phyloP scores from a whole-genome alignment of 768 basidiomycete genomes.

The Rhodocollybia butyracea region DNA sequence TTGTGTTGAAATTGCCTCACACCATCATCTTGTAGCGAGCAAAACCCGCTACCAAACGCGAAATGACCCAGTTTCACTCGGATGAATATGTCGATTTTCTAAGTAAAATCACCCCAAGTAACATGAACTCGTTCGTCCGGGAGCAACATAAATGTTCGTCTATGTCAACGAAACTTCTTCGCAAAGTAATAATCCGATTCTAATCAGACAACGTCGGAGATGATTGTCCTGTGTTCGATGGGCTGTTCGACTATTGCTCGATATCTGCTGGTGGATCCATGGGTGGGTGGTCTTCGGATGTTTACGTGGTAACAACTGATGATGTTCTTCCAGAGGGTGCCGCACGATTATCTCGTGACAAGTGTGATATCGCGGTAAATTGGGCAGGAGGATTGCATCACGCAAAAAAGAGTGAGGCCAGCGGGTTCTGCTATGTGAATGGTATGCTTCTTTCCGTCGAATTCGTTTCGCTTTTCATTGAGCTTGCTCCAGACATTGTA shows the following conservation, averaged over 20 bases:
- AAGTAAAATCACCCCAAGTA: constrained; percentile 88
- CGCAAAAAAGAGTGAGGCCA: constrained; percentile 98
- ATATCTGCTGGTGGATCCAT: constrained; percentile 99
- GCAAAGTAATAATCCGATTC: background rate
- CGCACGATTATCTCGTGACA: constrained; percentile 89
- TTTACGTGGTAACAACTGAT: constrained; percentile 8
- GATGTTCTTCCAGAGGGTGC: constrained; percentile 77
- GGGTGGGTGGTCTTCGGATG: constrained; percentile 54
- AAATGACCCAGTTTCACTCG: constrained; percentile 99
- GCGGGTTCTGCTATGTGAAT: constrained; percentile 98
- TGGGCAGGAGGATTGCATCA: constrained; percentile 99
- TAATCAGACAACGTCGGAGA: constrained; percentile 91
- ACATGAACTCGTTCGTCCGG: constrained; percentile 90
- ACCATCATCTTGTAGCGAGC: constrained; percentile 61
- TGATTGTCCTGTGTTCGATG: constrained; percentile 98
- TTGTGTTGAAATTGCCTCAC: background rate
- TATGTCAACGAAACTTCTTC: background rate
- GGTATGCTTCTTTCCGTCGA: constrained; percentile 43
- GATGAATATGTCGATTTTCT: constrained; percentile 99
- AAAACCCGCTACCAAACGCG: constrained; percentile 98
- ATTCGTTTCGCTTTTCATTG: background rate
- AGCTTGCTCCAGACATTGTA: constrained; percentile 75
- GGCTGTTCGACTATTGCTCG: constrained; percentile 97
- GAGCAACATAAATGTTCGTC: constrained; percentile 92
- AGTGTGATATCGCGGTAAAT: constrained; percentile 98